Conservation (phyloP, 768 basidiomycete genomes). For the Sarcomyxa edulis region DNA sequence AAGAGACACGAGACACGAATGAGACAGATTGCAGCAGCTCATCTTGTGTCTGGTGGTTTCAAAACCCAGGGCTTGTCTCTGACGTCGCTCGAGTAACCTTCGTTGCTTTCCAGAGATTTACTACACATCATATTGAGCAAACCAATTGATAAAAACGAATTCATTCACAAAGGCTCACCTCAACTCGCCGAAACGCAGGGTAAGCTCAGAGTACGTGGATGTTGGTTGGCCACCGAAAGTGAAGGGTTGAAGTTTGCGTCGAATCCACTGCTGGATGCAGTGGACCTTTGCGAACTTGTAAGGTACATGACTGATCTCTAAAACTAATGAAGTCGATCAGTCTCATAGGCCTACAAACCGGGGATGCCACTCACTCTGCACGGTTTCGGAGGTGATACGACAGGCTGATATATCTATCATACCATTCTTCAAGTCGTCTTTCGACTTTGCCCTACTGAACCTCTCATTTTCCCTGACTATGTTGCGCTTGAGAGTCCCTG, state of each 20-base stretch:
- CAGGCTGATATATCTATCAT: constrained; percentile 35
- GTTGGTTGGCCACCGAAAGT: too few relatives aligned
- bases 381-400: constrained; percentile 31
- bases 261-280: constrained; percentile 35
- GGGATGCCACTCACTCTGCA: constrained; percentile 26
- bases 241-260: background rate
- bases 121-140: too few relatives aligned
- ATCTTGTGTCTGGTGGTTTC: too few relatives aligned
- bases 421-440: constrained; percentile 9
- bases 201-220: too few relatives aligned
- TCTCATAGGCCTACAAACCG: background rate
- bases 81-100: too few relatives aligned
- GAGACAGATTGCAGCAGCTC: too few relatives aligned
- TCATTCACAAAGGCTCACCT: too few relatives aligned
- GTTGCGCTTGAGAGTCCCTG: constrained; percentile 25
- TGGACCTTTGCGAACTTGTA: constrained; percentile 31
- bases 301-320: constrained; percentile 41
- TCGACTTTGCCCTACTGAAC: constrained; percentile 9
- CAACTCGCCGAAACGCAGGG: too few relatives aligned
- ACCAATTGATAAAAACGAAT: too few relatives aligned
- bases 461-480: constrained; percentile 17
- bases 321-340: constrained; percentile 24
- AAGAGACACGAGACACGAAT: too few relatives aligned
- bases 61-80: too few relatives aligned
- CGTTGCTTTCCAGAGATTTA: too few relatives aligned